Conservation (phyloP, 2,329 filamentous ascomycete genomes). For the Alternaria brassicae region DNA sequence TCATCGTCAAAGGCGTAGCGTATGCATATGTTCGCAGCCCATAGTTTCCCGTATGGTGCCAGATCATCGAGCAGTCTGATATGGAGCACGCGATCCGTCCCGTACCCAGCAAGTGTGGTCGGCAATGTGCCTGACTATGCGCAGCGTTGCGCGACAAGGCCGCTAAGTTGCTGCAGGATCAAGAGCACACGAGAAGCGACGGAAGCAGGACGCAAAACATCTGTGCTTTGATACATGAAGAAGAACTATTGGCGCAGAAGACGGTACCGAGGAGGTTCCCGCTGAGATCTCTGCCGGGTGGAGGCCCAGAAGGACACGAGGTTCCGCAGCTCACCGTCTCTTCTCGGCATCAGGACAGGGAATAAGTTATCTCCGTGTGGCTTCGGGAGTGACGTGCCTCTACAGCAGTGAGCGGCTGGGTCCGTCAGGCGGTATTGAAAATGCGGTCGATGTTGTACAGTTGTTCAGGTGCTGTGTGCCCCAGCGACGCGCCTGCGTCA, state of each 20-base stretch:
- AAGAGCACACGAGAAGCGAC: conserved; percentile 19
- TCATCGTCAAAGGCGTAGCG: conserved; percentile 31
- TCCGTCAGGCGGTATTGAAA: conserved; percentile 1
- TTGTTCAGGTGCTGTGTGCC: conserved; percentile 3
- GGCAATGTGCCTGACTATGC: conserved; percentile 25
- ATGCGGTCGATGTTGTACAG: conserved; percentile 10
- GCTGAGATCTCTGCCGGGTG: conserved; percentile 16
- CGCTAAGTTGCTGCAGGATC: conserved; percentile 31
- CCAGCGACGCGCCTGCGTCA: conserved; percentile 11
- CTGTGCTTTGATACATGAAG: conserved; percentile 8
- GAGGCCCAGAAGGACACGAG: conserved; percentile 20
- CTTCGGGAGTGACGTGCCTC: conserved; percentile 18
- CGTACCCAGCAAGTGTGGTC: conserved; percentile 29
- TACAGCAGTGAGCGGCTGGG: conserved; percentile 7
- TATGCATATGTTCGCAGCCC: conserved; percentile 46
- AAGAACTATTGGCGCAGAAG: conserved; percentile 2
- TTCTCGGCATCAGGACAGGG: conserved; percentile 20
- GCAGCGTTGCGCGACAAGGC: conserved; percentile 15
- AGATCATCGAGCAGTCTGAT: conserved; percentile 44
- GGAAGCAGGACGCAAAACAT: conserved; percentile 16
- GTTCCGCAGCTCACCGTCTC: conserved; percentile 28
- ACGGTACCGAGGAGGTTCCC: not conserved
- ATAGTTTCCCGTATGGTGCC: conserved; percentile 44
- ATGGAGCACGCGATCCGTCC: conserved; percentile 46
- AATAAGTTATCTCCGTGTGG: conserved; percentile 19